These are phyloP conservation scores for Manihot esculenta DNA, from an alignment of 441 rosid species.

Conservation along the genomic window DNA sequence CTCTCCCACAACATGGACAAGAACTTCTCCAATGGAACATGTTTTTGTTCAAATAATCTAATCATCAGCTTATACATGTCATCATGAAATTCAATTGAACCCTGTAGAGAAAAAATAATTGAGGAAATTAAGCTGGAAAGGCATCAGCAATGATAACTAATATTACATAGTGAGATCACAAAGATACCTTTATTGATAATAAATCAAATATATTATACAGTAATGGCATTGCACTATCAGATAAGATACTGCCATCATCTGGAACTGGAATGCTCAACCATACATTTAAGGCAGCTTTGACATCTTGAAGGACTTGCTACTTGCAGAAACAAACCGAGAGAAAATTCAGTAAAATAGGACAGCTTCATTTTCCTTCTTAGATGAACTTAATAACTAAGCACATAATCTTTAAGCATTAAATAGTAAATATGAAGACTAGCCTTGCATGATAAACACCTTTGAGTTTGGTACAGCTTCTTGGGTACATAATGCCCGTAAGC, in stretches of 20 bases:
- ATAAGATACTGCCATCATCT: constrained; percentile 37
- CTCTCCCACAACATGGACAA: constrained; percentile 71
- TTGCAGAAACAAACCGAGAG: constrained; percentile 19
- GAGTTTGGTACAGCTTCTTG: constrained; percentile 82
- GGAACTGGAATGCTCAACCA: constrained; percentile 50
- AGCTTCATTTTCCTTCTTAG: constrained; percentile 5
- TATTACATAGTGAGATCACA: constrained; percentile 19
- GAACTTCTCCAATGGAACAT: constrained; percentile 51
- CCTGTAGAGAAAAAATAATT: constrained; percentile 43
- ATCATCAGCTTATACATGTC: constrained; percentile 57
- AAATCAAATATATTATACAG: constrained; percentile 67
- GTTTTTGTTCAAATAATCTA: constrained; percentile 50
- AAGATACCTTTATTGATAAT: constrained; percentile 65
- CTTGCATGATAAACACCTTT: constrained; percentile 53
- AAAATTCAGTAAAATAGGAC: constrained; percentile 22
- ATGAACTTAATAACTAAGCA: neutral
- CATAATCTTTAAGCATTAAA: constrained; percentile 15
- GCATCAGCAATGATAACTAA: constrained; percentile 11
- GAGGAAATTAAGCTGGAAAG: constrained; percentile 9
- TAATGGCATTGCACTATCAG: constrained; percentile 47
- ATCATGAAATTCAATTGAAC: constrained; percentile 49
- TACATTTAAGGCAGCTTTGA: constrained; percentile 53
- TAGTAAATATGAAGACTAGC: constrained; percentile 34
- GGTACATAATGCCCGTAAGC: constrained; percentile 68
- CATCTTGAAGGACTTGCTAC: constrained; percentile 65